phyloP scores from a whole-genome alignment of 352 stramenopile genomes.

The Pythium periplocum region DNA sequence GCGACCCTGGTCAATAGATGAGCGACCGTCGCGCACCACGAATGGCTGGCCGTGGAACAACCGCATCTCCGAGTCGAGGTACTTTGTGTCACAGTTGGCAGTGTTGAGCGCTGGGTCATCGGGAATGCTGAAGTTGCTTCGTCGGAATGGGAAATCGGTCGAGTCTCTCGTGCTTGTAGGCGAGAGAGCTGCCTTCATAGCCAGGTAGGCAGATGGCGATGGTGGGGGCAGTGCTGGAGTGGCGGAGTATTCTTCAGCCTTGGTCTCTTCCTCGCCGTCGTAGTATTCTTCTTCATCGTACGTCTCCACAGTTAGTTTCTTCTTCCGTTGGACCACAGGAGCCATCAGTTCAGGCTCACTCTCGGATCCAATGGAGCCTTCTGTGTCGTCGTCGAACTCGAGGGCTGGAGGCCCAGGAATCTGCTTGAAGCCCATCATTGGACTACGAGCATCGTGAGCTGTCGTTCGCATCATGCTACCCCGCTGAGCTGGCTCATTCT shows the following conservation, averaged over 20 bases:
- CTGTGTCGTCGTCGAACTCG: constrained; percentile 14
- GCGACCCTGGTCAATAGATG: constrained; percentile 11
- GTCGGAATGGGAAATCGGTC: constrained; percentile 19
- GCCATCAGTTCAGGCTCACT: no score
- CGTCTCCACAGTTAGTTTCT: no score
- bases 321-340: no score
- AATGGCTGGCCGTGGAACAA: constrained; percentile 60
- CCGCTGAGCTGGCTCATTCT: neutral
- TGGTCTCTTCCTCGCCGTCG: constrained; percentile 45
- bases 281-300: constrained; percentile 3
- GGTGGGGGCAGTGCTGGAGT: constrained; percentile 37
- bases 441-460: no score
- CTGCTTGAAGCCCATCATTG: no score
- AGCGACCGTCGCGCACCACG: constrained; percentile 13
- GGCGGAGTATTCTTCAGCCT: constrained; percentile 39
- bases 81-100: constrained; percentile 47
- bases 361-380: constrained; percentile 19
- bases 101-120: constrained; percentile 39
- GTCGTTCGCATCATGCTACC: no score
- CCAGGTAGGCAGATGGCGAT: constrained; percentile 32
- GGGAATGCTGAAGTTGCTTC: constrained; percentile 29
- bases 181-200: constrained; percentile 21
- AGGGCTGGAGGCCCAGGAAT: neutral
- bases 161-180: constrained; percentile 7
- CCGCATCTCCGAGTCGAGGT: constrained; percentile 64